phyloP scores from a whole-genome alignment of 345 rosid genomes.

The Erodium maritimum region DNA sequence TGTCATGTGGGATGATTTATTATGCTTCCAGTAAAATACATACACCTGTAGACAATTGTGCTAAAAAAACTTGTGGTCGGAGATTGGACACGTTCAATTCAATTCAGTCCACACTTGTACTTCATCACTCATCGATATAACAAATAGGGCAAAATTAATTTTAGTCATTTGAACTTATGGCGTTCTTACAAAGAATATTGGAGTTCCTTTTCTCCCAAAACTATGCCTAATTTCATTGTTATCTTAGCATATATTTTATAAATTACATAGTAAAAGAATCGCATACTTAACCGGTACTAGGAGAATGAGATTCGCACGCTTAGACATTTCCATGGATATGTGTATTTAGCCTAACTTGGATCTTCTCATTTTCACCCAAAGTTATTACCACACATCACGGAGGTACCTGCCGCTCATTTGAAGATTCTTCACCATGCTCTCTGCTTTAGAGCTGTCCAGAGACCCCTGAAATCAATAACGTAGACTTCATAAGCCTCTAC shows the following conservation, averaged over 20 bases:
- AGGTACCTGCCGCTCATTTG: conserved; percentile 84
- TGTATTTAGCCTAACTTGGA: not conserved
- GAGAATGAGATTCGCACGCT: not conserved
- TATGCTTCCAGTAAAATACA: too few species aligned
- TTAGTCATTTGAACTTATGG: not conserved
- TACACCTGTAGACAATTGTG: too few species aligned
- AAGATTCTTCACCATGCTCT: conserved; percentile 76
- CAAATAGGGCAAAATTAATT: not conserved
- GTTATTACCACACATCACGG: conserved; percentile 75
- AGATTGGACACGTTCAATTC: too few species aligned
- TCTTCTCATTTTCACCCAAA: not conserved
- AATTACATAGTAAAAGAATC: not conserved
- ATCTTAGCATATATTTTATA: not conserved
- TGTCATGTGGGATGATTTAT: too few species aligned
- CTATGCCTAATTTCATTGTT: not conserved
- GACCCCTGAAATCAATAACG: conserved; percentile 42
- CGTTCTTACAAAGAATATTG: not conserved
- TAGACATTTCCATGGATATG: not conserved
- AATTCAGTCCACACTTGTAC: not conserved
- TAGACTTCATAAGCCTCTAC: not conserved
- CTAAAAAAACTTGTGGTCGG: too few species aligned
- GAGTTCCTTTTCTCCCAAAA: not conserved
- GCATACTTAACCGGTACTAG: not conserved
- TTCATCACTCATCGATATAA: not conserved
- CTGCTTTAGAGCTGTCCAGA: conserved; percentile 64